Evolutionary conservation across 2,329 filamentous ascomycete genomes (phyloP), one percentile per base, ranked within the genome.

Genomic region (Venturiaceae sp.): DNA sequence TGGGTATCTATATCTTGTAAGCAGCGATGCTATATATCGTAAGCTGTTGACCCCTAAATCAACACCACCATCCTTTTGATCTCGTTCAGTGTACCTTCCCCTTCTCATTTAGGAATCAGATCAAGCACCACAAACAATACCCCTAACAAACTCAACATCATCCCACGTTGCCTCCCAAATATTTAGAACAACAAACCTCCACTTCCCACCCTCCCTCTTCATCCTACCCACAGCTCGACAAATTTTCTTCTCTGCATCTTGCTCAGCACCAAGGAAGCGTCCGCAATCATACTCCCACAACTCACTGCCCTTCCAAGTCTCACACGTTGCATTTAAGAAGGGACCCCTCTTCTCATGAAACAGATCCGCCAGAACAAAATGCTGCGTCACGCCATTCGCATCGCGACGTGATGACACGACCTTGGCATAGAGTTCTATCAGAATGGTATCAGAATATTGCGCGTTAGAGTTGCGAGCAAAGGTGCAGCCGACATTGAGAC

Each of bases 381-480:
- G 74, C 65, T 89, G 85, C 61, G 77, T 81, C 5, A 58, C 52
- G 13, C 33, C 41, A 21, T 67, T 53, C 19, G 16, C 26, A 21
- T 67, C 80, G 0, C 85, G 78, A 57, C 73, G 78, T 0, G 85
- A 86, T 55, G 75, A 76, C 1, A 74, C 73, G 1, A 88, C 80
- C 28, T 81, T 76, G 3, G 83, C 83, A 65, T 84, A 89, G 0
- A 88, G 69, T 66, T 88, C 85, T 60, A 88, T 78, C 0, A 80
- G 57, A 6, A 76, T 66, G 3, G 74, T 74, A 55, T 80, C 76
- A 46, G 79, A 75, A n/a, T 73, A 73, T 50, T 82, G 71, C 2
- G 70, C 68, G 16, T 75, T 73, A 55, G 46, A 56, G 16, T 73
- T 73, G 52, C 83, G 71, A 2, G 70, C 69, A 13, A 74, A 74